Conservation (phyloP, 1,284 basidiomycete genomes). For the Kalmanozyma brasiliensis region DNA sequence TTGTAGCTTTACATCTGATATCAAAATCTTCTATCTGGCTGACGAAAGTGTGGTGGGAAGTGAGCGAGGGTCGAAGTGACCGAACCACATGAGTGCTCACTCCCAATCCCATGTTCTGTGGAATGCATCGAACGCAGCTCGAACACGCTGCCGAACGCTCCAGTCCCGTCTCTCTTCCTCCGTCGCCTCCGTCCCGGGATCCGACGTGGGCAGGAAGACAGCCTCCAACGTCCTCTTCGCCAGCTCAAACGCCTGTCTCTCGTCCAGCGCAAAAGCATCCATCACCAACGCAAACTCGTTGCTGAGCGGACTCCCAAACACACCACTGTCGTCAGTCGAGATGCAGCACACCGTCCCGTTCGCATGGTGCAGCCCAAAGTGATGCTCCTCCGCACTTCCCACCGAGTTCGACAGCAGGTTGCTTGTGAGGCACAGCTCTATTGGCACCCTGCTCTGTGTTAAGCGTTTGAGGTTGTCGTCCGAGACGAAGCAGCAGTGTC, state of each 20-base stretch:
- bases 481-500: conserved; percentile 48
- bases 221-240: conserved; percentile 10
- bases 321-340: conserved; percentile 49
- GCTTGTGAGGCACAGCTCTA: conserved; percentile 50
- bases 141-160: background rate
- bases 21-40: background rate
- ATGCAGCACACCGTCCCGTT: conserved; percentile 25
- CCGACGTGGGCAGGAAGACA: conserved; percentile 3
- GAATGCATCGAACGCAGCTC: conserved; percentile 7
- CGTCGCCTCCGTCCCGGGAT: background rate
- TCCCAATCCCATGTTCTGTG: conserved; percentile 7
- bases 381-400: conserved; percentile 10
- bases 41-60: no score
- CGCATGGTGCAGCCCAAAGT: conserved; percentile 24
- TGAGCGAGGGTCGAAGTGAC: no score
- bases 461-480: conserved; percentile 7
- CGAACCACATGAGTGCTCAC: no score
- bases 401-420: conserved; percentile 44
- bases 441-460: conserved; percentile 7
- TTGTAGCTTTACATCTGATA: background rate
- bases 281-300: conserved; percentile 45
- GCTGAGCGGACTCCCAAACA: conserved; percentile 39
- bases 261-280: conserved; percentile 22
- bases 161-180: conserved; percentile 1
- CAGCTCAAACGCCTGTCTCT: conserved; percentile 12